Evolutionary conservation across 441 rosid genomes (phyloP), one percentile per base, ranked within the genome.

Genomic region (Gossypium lobatum): DNA sequence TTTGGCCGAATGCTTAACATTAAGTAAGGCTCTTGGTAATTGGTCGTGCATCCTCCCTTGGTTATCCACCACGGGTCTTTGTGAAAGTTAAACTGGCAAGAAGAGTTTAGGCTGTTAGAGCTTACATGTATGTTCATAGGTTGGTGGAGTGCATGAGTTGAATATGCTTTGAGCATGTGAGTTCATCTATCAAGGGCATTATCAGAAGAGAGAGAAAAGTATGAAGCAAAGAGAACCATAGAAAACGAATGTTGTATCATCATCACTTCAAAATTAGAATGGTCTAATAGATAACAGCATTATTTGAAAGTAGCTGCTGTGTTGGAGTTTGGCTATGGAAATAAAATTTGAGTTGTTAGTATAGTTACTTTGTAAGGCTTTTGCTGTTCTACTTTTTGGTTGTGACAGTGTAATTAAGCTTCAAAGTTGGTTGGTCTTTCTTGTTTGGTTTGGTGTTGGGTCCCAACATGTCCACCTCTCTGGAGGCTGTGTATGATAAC

Each of bases 361-460:
- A 14, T 1, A 14, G 45, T 46, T 17, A 46, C 14, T 61, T 4
- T 17, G 58, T 25, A 48, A 61, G 20, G 61, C 50, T 52, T 50
- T 20, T 48, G 4, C 60, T 28, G 50, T 16, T 23, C 4, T 45
- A 2, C 5, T 45, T n/a, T 26, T 42, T 25, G 64, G 53, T 63
- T 70, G 28, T 60, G 34, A 31, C 23, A 37, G 50, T 70, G 61
- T 45, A n/a, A 26, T 59, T 50, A 50, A 25, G 76, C 39, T 52
- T 53, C n/a, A 53, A 28, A 14, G 50, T 26, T 25, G 54, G 71
- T 53, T 67, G 46, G 34, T 20, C 57, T 67, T 23, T 28, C 21
- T 10, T 4, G 48, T 64, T 71, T 65, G 9, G 48, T 71, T 71
- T 65, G 23, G 13, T 64, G 64, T 60, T 60, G 58, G 61, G 61